Evolutionary conservation across 2,329 filamentous ascomycete species (phyloP).

Genomic region (Daldinia eschscholtzii): DNA sequence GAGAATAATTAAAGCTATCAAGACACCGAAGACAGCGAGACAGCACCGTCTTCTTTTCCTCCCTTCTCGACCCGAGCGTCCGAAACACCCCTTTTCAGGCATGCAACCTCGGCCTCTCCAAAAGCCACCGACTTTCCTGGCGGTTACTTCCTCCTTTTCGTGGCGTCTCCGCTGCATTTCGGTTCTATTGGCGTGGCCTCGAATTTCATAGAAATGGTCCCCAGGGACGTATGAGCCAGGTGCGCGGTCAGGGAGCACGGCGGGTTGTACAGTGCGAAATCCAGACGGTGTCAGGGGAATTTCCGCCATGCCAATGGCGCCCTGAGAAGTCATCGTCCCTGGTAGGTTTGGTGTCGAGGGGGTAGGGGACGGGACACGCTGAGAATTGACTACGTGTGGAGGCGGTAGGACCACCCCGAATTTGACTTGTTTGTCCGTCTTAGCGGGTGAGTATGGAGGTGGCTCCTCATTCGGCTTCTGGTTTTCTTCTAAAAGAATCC

Average conservation of each 20-base stretch:
- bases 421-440: constrained; percentile 57
- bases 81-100: constrained; percentile 73
- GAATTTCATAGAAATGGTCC: constrained; percentile 58
- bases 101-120: constrained; percentile 77
- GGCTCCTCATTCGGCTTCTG: constrained; percentile 58
- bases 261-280: constrained; percentile 41
- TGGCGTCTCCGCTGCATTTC: constrained; percentile 67
- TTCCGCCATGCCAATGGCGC: constrained; percentile 70
- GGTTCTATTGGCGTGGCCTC: constrained; percentile 58
- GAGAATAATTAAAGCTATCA: constrained; percentile 69
- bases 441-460: constrained; percentile 68
- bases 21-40: constrained; percentile 62
- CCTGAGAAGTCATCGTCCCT: constrained; percentile 71
- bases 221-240: constrained; percentile 61
- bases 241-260: constrained; percentile 59
- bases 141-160: constrained; percentile 75
- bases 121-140: constrained; percentile 68
- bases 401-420: constrained; percentile 72
- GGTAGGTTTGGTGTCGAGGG: constrained; percentile 73
- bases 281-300: constrained; percentile 65
- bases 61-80: constrained; percentile 72
- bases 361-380: constrained; percentile 69
- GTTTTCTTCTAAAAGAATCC: constrained; percentile 56
- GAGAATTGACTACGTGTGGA: constrained; percentile 60
- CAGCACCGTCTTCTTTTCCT: constrained; percentile 73